Percentiles rank a stretch among this genome's conserved stretches.
phyloP scores from a whole-genome alignment of 352 stramenopile species.

The Globisporangium heterothallicum region DNA sequence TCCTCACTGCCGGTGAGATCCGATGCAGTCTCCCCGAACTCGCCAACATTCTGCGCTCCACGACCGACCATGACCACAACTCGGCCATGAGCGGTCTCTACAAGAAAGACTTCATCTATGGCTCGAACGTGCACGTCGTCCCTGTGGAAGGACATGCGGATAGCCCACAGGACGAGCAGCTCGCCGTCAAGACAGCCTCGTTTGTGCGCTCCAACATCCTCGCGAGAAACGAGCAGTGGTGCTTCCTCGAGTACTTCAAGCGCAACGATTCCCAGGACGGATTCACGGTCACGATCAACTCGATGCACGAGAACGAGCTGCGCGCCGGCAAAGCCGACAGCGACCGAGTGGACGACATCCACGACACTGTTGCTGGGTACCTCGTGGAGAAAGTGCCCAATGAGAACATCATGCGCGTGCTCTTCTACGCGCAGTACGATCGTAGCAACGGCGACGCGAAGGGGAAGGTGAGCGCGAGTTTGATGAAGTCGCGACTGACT shows the following conservation, averaged over 20 bases:
- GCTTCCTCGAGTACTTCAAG: constrained; percentile 17
- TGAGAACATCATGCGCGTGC: constrained; percentile 23
- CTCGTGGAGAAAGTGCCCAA: constrained; percentile 24
- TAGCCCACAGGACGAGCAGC: background rate
- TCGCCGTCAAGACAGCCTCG: constrained; percentile 16
- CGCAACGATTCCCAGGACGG: constrained; percentile 3
- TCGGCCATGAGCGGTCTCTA: constrained; percentile 9
- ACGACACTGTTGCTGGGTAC: constrained; percentile 22
- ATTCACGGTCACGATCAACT: constrained; percentile 30
- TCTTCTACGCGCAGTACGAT: constrained; percentile 30
- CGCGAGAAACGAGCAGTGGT: constrained; percentile 12
- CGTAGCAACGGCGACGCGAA: background rate
- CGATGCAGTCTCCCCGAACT: constrained; percentile 9
- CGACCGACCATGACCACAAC: constrained; percentile 10
- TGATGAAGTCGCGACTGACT: constrained; percentile 21
- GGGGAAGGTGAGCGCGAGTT: constrained; percentile 1
- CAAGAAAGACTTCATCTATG: constrained; percentile 31
- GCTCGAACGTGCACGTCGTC: constrained; percentile 17
- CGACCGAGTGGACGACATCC: constrained; percentile 22
- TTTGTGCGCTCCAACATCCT: constrained; percentile 13
- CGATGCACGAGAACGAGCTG: constrained; percentile 27
- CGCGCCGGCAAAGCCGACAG: constrained; percentile 21
- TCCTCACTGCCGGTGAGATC: constrained; percentile 8
- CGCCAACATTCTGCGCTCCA: constrained; percentile 5
- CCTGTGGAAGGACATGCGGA: background rate